Evolutionary conservation across 2,329 filamentous ascomycete genomes (phyloP).

Genomic region (Penicillium sp.): DNA sequence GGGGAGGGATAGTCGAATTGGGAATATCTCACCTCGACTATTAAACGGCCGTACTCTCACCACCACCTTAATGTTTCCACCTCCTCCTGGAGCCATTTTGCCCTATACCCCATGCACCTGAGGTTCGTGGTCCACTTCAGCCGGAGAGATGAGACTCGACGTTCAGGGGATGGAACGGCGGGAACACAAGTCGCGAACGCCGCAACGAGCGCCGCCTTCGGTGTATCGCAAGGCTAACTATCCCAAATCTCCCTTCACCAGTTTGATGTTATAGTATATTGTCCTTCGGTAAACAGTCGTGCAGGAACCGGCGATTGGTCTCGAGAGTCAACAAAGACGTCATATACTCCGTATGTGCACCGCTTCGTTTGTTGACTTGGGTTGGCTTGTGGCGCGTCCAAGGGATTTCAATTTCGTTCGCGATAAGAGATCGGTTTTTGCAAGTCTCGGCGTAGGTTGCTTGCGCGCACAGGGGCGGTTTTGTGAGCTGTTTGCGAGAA

Average conservation of each 20-base stretch:
- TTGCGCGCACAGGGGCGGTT: slow-evolving; percentile 9
- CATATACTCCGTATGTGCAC: slow-evolving; percentile 37
- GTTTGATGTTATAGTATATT: not conserved
- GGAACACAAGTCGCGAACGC: slow-evolving; percentile 38
- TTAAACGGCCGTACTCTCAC: slow-evolving; percentile 97
- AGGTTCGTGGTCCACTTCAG: slow-evolving; percentile 22
- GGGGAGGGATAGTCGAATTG: not conserved
- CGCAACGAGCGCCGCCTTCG: slow-evolving; percentile 36
- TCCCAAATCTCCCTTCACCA: not conserved
- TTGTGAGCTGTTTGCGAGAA: not conserved
- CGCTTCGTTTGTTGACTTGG: slow-evolving; percentile 21
- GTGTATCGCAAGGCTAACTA: slow-evolving; percentile 21
- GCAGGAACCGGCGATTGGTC: slow-evolving; percentile 24
- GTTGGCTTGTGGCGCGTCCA: slow-evolving; percentile 25
- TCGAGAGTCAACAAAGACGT: slow-evolving; percentile 43
- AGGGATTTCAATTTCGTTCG: slow-evolving; percentile 18
- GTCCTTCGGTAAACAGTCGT: slow-evolving; percentile 5
- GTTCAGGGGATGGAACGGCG: slow-evolving; percentile 19
- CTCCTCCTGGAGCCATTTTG: slow-evolving; percentile 72
- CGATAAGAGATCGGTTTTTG: slow-evolving; percentile 13
- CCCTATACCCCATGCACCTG: slow-evolving; percentile 43
- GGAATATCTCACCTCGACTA: slow-evolving; percentile 71
- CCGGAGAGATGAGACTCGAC: slow-evolving; percentile 18
- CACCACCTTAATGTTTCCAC: slow-evolving; percentile 99
- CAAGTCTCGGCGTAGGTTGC: not conserved